phyloP scores from a whole-genome alignment of 176 grass and related monocot genomes.

The Sorghum bicolor region Sorghum_bicolor_NCBIv3 NC_012870.2:75461501-75462000 shows the following conservation, averaged over 20 bases:
- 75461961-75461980: constrained; percentile 17
- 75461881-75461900: constrained; percentile 31
- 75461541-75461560: too few species aligned
- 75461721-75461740: constrained; percentile 41
- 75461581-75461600: neutral
- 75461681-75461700: constrained; percentile 21
- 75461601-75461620: neutral
- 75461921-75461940: constrained; percentile 32
- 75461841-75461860: constrained; percentile 33
- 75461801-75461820: constrained; percentile 53
- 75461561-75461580: too few species aligned
- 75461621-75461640: neutral
- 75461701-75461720: neutral
- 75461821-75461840: constrained; percentile 4
- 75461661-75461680: neutral
- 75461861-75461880: constrained; percentile 10
- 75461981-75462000: constrained; percentile 31
- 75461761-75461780: neutral
- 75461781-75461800: too few species aligned
- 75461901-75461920: neutral
- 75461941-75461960: constrained; percentile 33
- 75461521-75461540: too few species aligned
- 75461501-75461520: too few species aligned
- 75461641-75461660: neutral
- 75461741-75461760: constrained; percentile 43